Percentiles rank a stretch among this genome's conserved stretches.
phyloP scores from a whole-genome alignment of 2,329 filamentous ascomycete genomes.

The Thielaviopsis punctulata region DNA sequence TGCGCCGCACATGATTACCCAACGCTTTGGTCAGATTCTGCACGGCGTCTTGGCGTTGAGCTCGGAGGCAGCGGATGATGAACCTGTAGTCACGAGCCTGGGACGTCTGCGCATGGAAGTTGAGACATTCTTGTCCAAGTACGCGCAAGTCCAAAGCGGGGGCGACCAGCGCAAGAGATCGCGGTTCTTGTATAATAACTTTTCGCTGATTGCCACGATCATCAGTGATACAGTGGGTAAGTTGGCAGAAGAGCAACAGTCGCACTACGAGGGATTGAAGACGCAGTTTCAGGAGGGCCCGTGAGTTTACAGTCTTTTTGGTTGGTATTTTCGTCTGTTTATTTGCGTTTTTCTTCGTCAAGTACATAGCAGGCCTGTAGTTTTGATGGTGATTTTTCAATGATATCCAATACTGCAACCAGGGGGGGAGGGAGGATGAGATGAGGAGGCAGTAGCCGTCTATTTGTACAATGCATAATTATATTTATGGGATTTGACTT shows the following conservation, averaged over 20 bases:
- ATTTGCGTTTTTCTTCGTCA: neutral
- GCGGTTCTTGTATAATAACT: slow-evolving; percentile 89
- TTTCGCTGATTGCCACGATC: slow-evolving; percentile 84
- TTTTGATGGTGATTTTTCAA: neutral
- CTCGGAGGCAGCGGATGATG: slow-evolving; percentile 82
- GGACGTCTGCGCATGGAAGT: slow-evolving; percentile 62
- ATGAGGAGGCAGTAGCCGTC: neutral
- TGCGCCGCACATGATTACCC: slow-evolving; percentile 80
- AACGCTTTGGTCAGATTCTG: slow-evolving; percentile 86
- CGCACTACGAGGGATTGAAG: slow-evolving; percentile 55
- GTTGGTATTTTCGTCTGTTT: neutral
- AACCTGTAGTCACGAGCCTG: slow-evolving; percentile 73
- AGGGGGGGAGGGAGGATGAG: too few relatives aligned
- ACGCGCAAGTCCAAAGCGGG: slow-evolving; percentile 47
- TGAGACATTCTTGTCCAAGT: slow-evolving; percentile 63
- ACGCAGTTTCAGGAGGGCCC: slow-evolving; percentile 33
- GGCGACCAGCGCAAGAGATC: slow-evolving; percentile 67
- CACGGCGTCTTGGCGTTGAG: slow-evolving; percentile 72
- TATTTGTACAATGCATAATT: neutral
- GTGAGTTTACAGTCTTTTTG: slow-evolving; percentile 8
- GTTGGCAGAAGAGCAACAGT: slow-evolving; percentile 55
- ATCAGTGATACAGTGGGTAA: slow-evolving; percentile 63
- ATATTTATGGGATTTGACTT: neutral
- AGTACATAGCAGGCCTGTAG: neutral
- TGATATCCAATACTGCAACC: neutral